phyloP scores from a whole-genome alignment of 371 early-diverging fungal genomes.

The Rhizomucor pusillus region DNA sequence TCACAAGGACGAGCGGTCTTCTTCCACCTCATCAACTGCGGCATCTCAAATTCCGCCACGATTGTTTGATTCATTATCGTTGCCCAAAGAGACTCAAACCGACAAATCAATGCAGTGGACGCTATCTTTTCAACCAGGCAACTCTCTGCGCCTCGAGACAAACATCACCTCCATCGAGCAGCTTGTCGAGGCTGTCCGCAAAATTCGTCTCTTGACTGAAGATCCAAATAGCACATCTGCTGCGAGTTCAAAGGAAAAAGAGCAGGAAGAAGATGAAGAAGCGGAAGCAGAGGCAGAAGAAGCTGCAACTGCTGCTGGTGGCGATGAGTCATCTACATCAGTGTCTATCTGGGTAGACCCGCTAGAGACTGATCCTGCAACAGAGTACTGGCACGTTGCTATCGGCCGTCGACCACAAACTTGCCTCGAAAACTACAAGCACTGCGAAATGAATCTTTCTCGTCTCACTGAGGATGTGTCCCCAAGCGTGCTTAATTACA shows the following conservation, averaged over 20 bases:
- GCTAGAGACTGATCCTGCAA: conserved; percentile 28
- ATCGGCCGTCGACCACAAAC: conserved; percentile 30
- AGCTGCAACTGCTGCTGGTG: conserved; percentile 1
- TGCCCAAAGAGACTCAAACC: background rate
- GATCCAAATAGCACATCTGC: conserved; percentile 2
- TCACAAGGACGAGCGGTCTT: conserved; percentile 7
- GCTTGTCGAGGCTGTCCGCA: conserved; percentile 46
- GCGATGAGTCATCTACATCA: conserved; percentile 1
- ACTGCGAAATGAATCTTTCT: conserved; percentile 26
- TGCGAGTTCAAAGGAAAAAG: conserved; percentile 1
- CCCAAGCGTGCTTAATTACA: conserved; percentile 30
- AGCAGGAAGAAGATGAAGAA: background rate
- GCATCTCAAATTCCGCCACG: conserved; percentile 2
- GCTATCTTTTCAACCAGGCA: conserved; percentile 39
- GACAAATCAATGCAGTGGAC: conserved; percentile 40
- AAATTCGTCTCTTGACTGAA: conserved; percentile 31
- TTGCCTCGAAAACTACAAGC: conserved; percentile 29
- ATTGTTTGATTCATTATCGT: background rate
- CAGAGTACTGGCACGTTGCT: conserved; percentile 42
- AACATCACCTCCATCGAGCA: conserved; percentile 51
- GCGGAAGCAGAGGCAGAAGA: conserved; percentile 5
- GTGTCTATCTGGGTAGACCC: conserved; percentile 14
- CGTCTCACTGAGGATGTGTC: conserved; percentile 35
- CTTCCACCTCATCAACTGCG: background rate
- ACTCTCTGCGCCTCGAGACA: conserved; percentile 41